These are phyloP conservation scores for Mesembryanthemum crystallinum DNA, from an alignment of 148 eudicot genomes.

Conservation along the genomic window DNA sequence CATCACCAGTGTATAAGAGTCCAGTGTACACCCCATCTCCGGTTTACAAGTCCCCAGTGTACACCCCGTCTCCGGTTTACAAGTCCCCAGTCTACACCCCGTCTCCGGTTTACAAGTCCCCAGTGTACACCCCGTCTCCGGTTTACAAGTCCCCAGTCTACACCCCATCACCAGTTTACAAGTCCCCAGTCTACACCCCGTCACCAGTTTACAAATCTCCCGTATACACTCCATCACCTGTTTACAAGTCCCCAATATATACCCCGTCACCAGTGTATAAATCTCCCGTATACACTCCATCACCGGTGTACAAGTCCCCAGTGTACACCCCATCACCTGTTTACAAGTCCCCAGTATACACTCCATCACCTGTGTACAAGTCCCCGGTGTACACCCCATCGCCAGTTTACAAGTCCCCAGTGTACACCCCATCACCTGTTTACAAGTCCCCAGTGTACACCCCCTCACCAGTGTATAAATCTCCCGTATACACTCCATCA, in stretches of 20 bases:
- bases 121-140: not conserved
- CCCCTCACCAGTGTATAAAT: no score
- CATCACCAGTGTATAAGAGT: slow-evolving; percentile 2
- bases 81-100: not conserved
- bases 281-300: not conserved
- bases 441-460: no score
- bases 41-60: not conserved
- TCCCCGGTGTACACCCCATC: slow-evolving; percentile 10
- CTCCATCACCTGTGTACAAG: slow-evolving; percentile 7
- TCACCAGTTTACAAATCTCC: slow-evolving; percentile 1
- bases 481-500: no score
- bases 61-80: no score
- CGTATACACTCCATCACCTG: not conserved
- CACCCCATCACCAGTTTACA: not conserved
- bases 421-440: slow-evolving; percentile 17
- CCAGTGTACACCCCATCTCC: slow-evolving; percentile 6
- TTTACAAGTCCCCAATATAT: not conserved
- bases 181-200: not conserved
- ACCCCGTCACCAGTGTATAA: slow-evolving; percentile 5
- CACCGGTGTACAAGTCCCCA: slow-evolving; percentile 3
- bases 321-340: not conserved
- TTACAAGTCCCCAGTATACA: slow-evolving; percentile 5
- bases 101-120: not conserved
- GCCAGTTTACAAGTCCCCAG: not conserved
- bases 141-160: not conserved